Evolutionary conservation across 1,284 basidiomycete species (phyloP).

Genomic region (Tranzscheliella williamsii): DNA sequence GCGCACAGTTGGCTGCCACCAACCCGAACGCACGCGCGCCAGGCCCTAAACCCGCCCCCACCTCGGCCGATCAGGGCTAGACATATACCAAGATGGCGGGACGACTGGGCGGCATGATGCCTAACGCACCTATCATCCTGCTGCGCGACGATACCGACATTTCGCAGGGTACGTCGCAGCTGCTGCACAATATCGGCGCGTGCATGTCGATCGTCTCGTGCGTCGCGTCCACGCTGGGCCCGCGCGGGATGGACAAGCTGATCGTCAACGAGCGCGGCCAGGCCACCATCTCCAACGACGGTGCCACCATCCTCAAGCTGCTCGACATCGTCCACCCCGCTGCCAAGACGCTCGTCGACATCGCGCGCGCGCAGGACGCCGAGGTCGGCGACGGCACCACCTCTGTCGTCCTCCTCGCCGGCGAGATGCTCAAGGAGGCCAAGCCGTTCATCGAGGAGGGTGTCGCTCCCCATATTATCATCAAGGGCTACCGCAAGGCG

Average conservation of each 20-base stretch:
- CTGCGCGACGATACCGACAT: constrained; percentile 82
- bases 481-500: constrained; percentile 91
- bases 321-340: constrained; percentile 98
- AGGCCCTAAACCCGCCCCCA: too few species aligned
- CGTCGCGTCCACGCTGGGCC: constrained; percentile 86
- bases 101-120: constrained; percentile 48
- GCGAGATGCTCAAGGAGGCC: constrained; percentile 92
- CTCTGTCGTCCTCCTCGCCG: constrained; percentile 88
- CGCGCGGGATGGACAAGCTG: constrained; percentile 97
- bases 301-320: constrained; percentile 94
- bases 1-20: too few species aligned
- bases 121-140: constrained; percentile 55
- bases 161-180: constrained; percentile 89
- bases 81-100: constrained; percentile 16
- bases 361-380: constrained; percentile 95
- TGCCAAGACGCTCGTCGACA: constrained; percentile 92
- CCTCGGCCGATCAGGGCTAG: neutral
- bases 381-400: constrained; percentile 99
- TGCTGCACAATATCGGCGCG: constrained; percentile 85
- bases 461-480: constrained; percentile 94
- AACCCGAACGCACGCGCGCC: too few species aligned
- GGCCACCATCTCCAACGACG: constrained; percentile 96
- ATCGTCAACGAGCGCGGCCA: constrained; percentile 73
- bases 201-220: constrained; percentile 56
- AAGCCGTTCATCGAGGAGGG: constrained; percentile 93